Conservation (phyloP, 345 rosid genomes). For the Gossypium australe region DNA sequence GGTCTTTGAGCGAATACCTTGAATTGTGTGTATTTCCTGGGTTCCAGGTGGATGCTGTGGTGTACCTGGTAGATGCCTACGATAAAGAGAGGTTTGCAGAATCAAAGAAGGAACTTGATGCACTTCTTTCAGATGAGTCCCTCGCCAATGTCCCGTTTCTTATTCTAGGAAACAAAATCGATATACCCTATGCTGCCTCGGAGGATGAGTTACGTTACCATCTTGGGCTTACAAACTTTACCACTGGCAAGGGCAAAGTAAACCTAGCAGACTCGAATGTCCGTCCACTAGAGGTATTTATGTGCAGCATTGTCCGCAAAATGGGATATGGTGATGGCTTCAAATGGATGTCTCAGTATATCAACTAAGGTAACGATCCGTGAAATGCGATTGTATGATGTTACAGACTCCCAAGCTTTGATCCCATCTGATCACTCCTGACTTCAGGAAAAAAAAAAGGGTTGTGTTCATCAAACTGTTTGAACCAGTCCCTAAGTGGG, state of each 20-base stretch:
- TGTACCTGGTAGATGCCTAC: slow-evolving; percentile 74
- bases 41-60: slow-evolving; percentile 72
- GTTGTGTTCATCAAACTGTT: slow-evolving; percentile 13
- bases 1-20: slow-evolving; percentile 4
- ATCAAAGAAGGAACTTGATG: slow-evolving; percentile 76
- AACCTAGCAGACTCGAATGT: slow-evolving; percentile 57
- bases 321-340: slow-evolving; percentile 86
- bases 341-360: slow-evolving; percentile 77
- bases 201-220: slow-evolving; percentile 73
- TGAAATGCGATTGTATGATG: slow-evolving; percentile 1
- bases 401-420: slow-evolving; percentile 3
- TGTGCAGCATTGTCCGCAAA: slow-evolving; percentile 82
- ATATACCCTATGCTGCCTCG: slow-evolving; percentile 72
- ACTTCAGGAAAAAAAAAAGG: not conserved
- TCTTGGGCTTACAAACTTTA: slow-evolving; percentile 65
- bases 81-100: slow-evolving; percentile 83
- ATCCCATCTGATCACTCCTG: not conserved
- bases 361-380: slow-evolving; percentile 35
- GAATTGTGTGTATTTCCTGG: not conserved
- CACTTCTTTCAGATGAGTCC: slow-evolving; percentile 73
- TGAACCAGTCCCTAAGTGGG: slow-evolving; percentile 19
- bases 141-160: slow-evolving; percentile 67
- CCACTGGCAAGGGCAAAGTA: slow-evolving; percentile 74
- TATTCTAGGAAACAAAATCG: slow-evolving; percentile 72
- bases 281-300: slow-evolving; percentile 72